Evolutionary conservation across 164 flowering plant species (phyloP), one percentile per base, ranked within the genome.

Genomic region (Malania oleifera): DNA sequence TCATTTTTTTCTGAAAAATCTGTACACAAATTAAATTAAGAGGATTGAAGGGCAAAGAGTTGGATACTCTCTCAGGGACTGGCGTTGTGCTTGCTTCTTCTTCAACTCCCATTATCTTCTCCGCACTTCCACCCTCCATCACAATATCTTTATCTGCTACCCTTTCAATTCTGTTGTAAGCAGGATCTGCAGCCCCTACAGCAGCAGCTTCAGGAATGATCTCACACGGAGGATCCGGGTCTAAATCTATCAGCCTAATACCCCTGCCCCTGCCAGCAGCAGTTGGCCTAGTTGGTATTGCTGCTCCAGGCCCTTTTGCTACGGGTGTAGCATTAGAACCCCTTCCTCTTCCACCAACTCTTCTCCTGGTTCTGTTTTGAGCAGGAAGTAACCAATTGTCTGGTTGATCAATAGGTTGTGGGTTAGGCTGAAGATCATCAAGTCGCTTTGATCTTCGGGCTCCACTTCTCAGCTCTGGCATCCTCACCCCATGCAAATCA

Each of bases 391-490:
- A 57, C 64, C 60, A 74, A 73, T 83, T 80, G 41, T 87, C 88
- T 22, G 73, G 75, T 75, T 84, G 89, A 63, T 75, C 85, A 49
- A 64, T 39, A 19, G 78, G 83, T 67, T 81, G 86, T 39, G 79
- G 61, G 27, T 76, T 67, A 71, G 87, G 80, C 76, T 84, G 93
- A 71, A 84, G 79, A 65, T 86, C 85, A 69, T 82, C 89, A 76
- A 91, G 82, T 54, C 89, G 83, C 66, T 80, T 85, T 48, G 95
- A 87, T 79, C 91, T 86, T 61, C 97, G 73, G 47, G 91, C 87
- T 80, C 97, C 93, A 70, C 92, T 90, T 73, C 92, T 77, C 85
- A 87, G 67, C 77, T 87, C 95, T 67, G 93, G 95, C 97, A 91
- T 91, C 75, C 71, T 91, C 85, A 77, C 62, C 82, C 95, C 95